Conservation (phyloP, 768 basidiomycete genomes). For the Postia placenta region DNA sequence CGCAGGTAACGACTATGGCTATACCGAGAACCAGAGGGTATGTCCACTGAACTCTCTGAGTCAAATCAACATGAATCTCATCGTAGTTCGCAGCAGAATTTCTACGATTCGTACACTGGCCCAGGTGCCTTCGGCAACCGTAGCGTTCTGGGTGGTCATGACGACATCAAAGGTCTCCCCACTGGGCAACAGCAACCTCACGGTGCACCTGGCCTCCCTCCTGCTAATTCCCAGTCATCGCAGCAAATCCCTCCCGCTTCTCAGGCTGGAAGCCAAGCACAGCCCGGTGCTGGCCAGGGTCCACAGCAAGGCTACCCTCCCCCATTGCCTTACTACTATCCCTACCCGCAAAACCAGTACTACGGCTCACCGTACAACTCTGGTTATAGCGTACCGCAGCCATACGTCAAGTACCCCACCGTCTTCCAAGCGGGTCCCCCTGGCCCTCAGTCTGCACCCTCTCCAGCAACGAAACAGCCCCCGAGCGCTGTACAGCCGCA, state of each 20-base stretch:
- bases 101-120: slow-evolving; percentile 72
- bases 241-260: slow-evolving; percentile 47
- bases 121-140: slow-evolving; percentile 60
- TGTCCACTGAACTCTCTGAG: slow-evolving; percentile 16
- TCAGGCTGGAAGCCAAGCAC: slow-evolving; percentile 46
- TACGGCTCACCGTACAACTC: slow-evolving; percentile 68
- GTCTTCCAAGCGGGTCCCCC: slow-evolving; percentile 72
- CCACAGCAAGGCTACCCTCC: slow-evolving; percentile 62
- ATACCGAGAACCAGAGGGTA: slow-evolving; percentile 63
- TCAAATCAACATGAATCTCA: slow-evolving; percentile 5
- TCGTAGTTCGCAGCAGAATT: slow-evolving; percentile 43
- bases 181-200: slow-evolving; percentile 49
- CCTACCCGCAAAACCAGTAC: slow-evolving; percentile 74
- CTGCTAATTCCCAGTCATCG: slow-evolving; percentile 43
- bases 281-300: slow-evolving; percentile 53
- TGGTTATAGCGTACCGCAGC: slow-evolving; percentile 51
- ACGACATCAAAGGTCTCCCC: slow-evolving; percentile 70
- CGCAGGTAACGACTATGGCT: slow-evolving; percentile 59
- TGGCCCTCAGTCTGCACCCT: slow-evolving; percentile 58
- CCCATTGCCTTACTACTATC: slow-evolving; percentile 53
- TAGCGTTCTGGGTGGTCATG: slow-evolving; percentile 54
- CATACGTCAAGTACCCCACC: slow-evolving; percentile 71
- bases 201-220: slow-evolving; percentile 43
- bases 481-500: slow-evolving; percentile 48
- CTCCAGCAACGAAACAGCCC: slow-evolving; percentile 62